phyloP scores from a whole-genome alignment of 2,329 filamentous ascomycete species.

The Verticillium tricorpus region DNA sequence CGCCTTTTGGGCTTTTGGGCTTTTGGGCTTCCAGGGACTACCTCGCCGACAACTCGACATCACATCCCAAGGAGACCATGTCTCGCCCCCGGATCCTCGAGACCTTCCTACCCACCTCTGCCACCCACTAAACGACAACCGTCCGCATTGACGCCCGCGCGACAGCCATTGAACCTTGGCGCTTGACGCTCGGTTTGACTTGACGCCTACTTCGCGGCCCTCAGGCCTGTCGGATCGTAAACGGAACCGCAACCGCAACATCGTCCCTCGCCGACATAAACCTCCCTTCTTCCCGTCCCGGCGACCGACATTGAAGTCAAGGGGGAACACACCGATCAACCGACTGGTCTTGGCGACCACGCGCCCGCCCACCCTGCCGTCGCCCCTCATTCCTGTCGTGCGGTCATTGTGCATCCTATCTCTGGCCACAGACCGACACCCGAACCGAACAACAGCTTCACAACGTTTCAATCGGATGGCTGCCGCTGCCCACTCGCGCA shows the following conservation, averaged over 20 bases:
- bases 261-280: neutral
- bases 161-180: neutral
- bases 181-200: too few relatives aligned
- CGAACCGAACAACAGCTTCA: neutral
- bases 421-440: neutral
- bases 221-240: neutral
- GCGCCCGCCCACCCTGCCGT: neutral
- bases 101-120: neutral
- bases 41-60: neutral
- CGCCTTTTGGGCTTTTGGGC: neutral
- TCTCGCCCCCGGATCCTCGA: conserved; percentile 23
- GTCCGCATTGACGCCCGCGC: neutral
- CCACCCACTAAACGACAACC: neutral
- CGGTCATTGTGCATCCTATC: neutral
- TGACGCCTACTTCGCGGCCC: neutral
- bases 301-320: neutral
- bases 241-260: neutral
- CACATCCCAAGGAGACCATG: conserved; percentile 29
- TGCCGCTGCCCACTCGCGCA: neutral
- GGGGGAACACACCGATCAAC: neutral
- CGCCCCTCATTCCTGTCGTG: neutral
- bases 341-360: neutral
- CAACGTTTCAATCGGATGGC: neutral
- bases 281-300: neutral
- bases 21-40: neutral